Evolutionary conservation across 2,329 filamentous ascomycete genomes (phyloP), one percentile per base, ranked within the genome.

Genomic region (Botryosphaeria dothidea): DNA sequence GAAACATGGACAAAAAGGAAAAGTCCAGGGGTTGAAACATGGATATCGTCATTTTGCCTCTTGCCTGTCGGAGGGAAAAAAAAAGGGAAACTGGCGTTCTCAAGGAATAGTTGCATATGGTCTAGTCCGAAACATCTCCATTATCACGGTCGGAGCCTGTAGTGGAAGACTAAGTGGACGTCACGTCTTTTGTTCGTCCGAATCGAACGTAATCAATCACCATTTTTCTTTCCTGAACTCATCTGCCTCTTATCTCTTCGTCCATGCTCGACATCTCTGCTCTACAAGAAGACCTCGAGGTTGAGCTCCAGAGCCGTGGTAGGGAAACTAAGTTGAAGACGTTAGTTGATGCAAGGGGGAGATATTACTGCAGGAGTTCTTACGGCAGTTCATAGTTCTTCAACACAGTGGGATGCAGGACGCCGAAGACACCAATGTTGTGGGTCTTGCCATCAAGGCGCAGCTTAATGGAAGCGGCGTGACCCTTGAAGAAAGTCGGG

Each of bases 301-400:
- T 98, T 97, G 76, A 99, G 86, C 83, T 99, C 95, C 70, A 99
- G 81, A 48, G 92, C 93, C 81, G 93, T 97, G 72, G 96, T 93
- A 46, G 95, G 94, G 83, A 93, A 94, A 83, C 88, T 90, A 25
- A 67, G 74, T 69, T 19, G 29, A 51, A 1, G 49, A 5, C 19
- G 11, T 23, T 45, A 58, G 36, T 4, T 15, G 9, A 13, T 45
- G 17, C 11, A 31, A 5, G 21, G 31, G 23, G 52, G n/a, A n/a
- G n/a, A n/a, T n/a, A 19, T 23, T 38, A 49, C 31, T 60, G 8
- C 25, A n/a, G 13, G 43, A 19, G 41, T 49, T 78, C 84, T 74
- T 79, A 92, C 86, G 87, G 92, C 74, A 97, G 84, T 72, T 96
- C 93, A 79, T 95, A 97, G 73, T 96, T 95, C 77, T 97, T 92